Percentiles rank a stretch among this genome's conserved stretches.
Conservation (phyloP, 441 rosid species). For the Viola pubescens region DNA sequence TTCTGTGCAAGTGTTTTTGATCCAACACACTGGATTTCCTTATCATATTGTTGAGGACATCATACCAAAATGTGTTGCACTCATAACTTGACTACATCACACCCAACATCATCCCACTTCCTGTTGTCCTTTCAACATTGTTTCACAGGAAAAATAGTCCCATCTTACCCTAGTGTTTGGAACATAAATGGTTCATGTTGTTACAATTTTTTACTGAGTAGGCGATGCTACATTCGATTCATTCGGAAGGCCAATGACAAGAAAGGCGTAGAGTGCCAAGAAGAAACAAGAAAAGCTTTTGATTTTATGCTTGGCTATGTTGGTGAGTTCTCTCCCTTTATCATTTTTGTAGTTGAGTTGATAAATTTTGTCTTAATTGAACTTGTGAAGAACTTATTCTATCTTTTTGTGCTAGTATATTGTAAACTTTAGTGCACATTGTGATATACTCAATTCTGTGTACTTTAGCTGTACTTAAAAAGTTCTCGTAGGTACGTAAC, state of each 20-base stretch:
- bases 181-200: background rate
- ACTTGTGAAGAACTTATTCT: background rate
- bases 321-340: conserved; percentile 43
- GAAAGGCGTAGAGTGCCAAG: conserved; percentile 84
- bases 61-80: too few species aligned
- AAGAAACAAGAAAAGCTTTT: conserved; percentile 89
- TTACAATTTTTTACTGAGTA: conserved; percentile 23
- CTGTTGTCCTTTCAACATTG: background rate
- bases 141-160: background rate
- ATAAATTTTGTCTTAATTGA: conserved; percentile 4
- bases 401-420: too few species aligned
- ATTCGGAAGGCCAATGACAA: conserved; percentile 83
- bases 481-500: too few species aligned
- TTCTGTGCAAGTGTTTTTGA: too few species aligned
- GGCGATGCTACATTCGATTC: conserved; percentile 95
- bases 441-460: too few species aligned
- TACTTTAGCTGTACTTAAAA: too few species aligned
- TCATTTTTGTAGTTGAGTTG: conserved; percentile 9
- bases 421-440: too few species aligned
- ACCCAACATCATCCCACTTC: background rate
- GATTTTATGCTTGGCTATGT: conserved; percentile 84
- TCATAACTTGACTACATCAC: too few species aligned
- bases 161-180: too few species aligned
- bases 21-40: too few species aligned
- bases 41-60: too few species aligned